Conservation (phyloP, 176 grass and related monocot species). For the Oryza coarctata region DNA sequence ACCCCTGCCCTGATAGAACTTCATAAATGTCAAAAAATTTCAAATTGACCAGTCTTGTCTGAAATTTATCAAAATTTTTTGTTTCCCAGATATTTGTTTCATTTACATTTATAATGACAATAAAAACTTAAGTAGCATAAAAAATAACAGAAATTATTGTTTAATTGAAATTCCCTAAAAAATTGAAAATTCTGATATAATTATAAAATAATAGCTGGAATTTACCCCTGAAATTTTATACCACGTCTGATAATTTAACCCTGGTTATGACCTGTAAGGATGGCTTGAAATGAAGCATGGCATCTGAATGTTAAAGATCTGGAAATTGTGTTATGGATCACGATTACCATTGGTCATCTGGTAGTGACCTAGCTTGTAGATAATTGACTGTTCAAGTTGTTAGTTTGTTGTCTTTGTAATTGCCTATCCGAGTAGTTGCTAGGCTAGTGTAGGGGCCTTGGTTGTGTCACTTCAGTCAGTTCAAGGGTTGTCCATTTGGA, state of each 20-base stretch:
- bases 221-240: background rate
- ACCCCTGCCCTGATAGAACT: background rate
- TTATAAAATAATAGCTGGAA: background rate
- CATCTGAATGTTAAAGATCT: slow-evolving; percentile 4
- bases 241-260: background rate
- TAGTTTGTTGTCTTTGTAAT: slow-evolving; percentile 10
- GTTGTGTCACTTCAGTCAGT: slow-evolving; percentile 22
- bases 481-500: slow-evolving; percentile 28
- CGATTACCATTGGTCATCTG: background rate
- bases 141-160: background rate
- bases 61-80: background rate
- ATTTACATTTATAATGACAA: background rate
- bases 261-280: background rate
- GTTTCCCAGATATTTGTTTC: background rate
- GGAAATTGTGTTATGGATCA: background rate
- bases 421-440: slow-evolving; percentile 22
- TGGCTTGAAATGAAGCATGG: background rate
- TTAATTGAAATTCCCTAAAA: background rate
- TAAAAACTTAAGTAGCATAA: background rate
- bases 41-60: background rate
- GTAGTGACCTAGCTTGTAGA: background rate
- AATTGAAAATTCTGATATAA: no score
- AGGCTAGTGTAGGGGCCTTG: slow-evolving; percentile 17
- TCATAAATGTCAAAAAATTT: background rate
- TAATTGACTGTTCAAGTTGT: slow-evolving; percentile 8